Percentiles rank a stretch among this genome's conserved stretches.
Conservation (phyloP, 2,329 filamentous ascomycete species). For the Penicillium sclerotiorum region DNA sequence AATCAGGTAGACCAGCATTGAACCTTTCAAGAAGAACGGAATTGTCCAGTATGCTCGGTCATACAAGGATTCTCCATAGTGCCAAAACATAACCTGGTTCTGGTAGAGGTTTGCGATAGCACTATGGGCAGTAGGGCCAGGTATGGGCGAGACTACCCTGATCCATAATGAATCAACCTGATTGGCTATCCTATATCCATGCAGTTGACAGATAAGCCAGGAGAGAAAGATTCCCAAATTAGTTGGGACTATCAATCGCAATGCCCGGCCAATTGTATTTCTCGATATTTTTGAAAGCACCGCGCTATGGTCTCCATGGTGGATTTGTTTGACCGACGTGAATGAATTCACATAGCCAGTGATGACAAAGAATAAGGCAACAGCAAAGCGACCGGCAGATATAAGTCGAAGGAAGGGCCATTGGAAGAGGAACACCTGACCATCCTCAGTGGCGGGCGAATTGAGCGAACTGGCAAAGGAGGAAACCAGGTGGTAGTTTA, state of each 20-base stretch:
- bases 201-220: constrained; percentile 29
- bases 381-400: constrained; percentile 25
- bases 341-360: constrained; percentile 35
- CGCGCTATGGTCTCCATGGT: constrained; percentile 21
- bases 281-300: constrained; percentile 26
- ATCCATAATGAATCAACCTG: constrained; percentile 30
- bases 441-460: constrained; percentile 31
- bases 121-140: constrained; percentile 17
- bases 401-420: constrained; percentile 30
- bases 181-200: constrained; percentile 24
- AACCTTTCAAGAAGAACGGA: constrained; percentile 45
- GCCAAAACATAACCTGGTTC: constrained; percentile 35
- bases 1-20: constrained; percentile 46
- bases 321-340: constrained; percentile 27
- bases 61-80: constrained; percentile 43
- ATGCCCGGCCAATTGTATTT: constrained; percentile 12
- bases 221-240: constrained; percentile 21
- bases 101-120: constrained; percentile 21
- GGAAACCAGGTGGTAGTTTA: constrained; percentile 47
- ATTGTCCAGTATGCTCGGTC: constrained; percentile 49
- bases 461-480: constrained; percentile 46
- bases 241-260: constrained; percentile 29
- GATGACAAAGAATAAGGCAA: constrained; percentile 34
- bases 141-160: constrained; percentile 9
- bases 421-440: constrained; percentile 24